Evolutionary conservation across 257 asterid species (phyloP), one percentile per base, ranked within the genome.

Genomic region (Solanum neorickii): DNA sequence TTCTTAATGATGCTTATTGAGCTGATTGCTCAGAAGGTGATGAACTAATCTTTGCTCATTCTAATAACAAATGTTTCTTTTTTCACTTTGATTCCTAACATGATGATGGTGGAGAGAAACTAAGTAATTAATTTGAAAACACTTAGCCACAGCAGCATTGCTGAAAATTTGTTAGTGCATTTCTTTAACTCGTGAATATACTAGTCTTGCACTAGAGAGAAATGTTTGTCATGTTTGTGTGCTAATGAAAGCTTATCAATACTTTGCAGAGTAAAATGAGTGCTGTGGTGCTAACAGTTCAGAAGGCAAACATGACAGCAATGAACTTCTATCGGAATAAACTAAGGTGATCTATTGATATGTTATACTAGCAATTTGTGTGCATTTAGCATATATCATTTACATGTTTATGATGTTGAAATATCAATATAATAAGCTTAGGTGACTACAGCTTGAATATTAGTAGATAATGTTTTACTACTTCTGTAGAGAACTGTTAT

Each of bases 271-370:
- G 86, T 73, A 88, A 87, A 91, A 93, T 97, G 99, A 92, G 93
- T 46, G 98, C 99, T 84, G 96, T 97, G 87, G 89, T 94, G 92
- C 93, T 97, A 49, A 97, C 99, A 21, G 99, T 97, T 86, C 99
- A 97, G 88, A 95, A 87, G 89, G 92, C 94, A 88, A 97, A 97
- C 87, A 60, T 18, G 39, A 80, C 29, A 23, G 99, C 98, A n/a
- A 93, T 94, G 95, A 89, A 92, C 84, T 97, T 95, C 85, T 97
- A 97, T 85, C 90, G 86, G 75, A 74, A 60, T 78, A 95, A 93
- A 89, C 97, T 94, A 70, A 83, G 96, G 98, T 94, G 89, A 39
- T 72, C 69, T 46, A 42, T 73, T 84, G 59, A 59, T 70, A 44
- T 72, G 46, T 60, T 70, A 47, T 47, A 18, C 2, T 23, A 84